Percentiles rank a stretch among this genome's conserved stretches.
phyloP scores from a whole-genome alignment of 441 rosid species.

The Biscutella laevigata region DNA sequence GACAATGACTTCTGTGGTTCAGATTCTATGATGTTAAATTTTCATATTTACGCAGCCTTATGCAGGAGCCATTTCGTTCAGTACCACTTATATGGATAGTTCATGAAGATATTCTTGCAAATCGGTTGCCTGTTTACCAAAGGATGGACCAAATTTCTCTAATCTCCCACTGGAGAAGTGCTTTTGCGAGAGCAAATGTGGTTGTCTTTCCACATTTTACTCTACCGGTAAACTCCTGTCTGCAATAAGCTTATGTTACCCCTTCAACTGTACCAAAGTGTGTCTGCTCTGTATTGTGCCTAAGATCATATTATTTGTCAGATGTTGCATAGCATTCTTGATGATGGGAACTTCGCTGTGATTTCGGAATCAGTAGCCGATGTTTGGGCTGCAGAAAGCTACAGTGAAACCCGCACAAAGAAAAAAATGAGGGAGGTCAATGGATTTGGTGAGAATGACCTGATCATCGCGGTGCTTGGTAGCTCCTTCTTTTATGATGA shows the following conservation, averaged over 20 bases:
- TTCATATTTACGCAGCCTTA: slow-evolving; percentile 87
- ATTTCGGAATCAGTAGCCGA: slow-evolving; percentile 87
- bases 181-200: slow-evolving; percentile 66
- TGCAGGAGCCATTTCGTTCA: slow-evolving; percentile 94
- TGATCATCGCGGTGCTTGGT: slow-evolving; percentile 77
- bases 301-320: slow-evolving; percentile 38
- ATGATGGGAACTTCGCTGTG: slow-evolving; percentile 94
- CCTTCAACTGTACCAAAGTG: slow-evolving; percentile 7
- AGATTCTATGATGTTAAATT: slow-evolving; percentile 45
- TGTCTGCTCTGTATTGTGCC: slow-evolving; percentile 27
- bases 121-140: slow-evolving; percentile 58
- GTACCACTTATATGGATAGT: slow-evolving; percentile 88
- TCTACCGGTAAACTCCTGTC: slow-evolving; percentile 54
- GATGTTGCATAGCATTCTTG: slow-evolving; percentile 91
- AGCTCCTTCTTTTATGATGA: slow-evolving; percentile 76
- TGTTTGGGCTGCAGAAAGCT: slow-evolving; percentile 90
- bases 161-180: slow-evolving; percentile 61
- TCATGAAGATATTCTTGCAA: slow-evolving; percentile 81
- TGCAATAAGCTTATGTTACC: slow-evolving; percentile 12
- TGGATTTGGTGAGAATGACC: slow-evolving; percentile 56
- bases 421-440: slow-evolving; percentile 48
- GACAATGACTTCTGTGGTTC: slow-evolving; percentile 17
- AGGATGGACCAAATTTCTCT: slow-evolving; percentile 54
- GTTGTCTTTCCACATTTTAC: slow-evolving; percentile 76
- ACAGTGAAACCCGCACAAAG: slow-evolving; percentile 48